Evolutionary conservation across 345 rosid genomes (phyloP).

Genomic region (Toxicodendron radicans): DNA sequence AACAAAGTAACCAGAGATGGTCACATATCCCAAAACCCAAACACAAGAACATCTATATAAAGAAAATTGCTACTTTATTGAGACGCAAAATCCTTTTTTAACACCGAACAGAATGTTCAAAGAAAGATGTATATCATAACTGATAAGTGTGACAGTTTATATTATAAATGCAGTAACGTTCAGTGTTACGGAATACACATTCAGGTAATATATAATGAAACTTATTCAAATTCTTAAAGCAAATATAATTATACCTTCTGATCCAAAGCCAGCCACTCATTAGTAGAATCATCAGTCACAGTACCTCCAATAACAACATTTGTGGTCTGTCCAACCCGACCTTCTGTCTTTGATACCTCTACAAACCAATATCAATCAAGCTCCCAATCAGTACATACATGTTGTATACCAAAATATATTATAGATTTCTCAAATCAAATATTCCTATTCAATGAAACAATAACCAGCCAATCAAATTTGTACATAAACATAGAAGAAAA

Average conservation of each 20-base stretch:
- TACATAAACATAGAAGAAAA: too few relatives aligned
- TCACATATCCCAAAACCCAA: conserved; percentile 10
- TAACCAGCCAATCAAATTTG: background rate
- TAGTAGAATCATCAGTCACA: conserved; percentile 80
- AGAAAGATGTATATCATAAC: too few relatives aligned
- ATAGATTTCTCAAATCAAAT: background rate
- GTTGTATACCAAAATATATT: background rate
- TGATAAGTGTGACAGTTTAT: too few relatives aligned
- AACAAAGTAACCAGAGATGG: background rate
- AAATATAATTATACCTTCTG: conserved; percentile 59
- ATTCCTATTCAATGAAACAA: background rate
- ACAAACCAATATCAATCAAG: conserved; percentile 17
- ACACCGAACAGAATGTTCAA: too few relatives aligned
- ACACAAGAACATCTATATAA: background rate
- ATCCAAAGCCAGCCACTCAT: conserved; percentile 92
- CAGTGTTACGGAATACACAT: background rate
- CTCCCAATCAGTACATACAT: background rate
- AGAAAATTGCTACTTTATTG: too few relatives aligned
- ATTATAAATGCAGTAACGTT: too few relatives aligned
- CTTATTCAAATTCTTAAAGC: background rate
- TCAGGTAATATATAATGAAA: too few relatives aligned
- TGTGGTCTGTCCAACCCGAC: conserved; percentile 93
- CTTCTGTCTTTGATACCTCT: conserved; percentile 95
- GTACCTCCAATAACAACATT: conserved; percentile 94
- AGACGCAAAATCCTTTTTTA: too few relatives aligned